Base-by-base conservation (phyloP, 2,329 filamentous ascomycete species). In the Hyphodiscus sp. region DNA sequence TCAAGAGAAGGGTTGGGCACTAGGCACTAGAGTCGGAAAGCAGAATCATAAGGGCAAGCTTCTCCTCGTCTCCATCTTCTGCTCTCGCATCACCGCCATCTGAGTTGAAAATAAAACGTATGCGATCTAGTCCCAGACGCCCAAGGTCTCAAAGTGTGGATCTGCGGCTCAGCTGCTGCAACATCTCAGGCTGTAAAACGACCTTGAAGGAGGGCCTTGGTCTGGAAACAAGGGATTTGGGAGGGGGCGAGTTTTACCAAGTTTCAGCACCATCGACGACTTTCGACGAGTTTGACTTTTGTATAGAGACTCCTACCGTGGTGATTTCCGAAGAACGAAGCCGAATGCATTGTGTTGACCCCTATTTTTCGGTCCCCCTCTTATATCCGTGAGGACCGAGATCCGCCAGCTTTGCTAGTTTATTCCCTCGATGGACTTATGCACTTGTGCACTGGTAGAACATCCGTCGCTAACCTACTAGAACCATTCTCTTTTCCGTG, bases 121-220 rank as follows among this genome's bases (percentile, higher is more conserved):
- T 45, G 48, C 45, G 42, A 55, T 54, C 51, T 42, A 30, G 53
- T 62, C 52, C 59, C 60, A 61, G 52, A 61, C 51, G 53, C 51
- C 55, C 59, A 52, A 26, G 23, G 23, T 26, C 23, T 62, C 58
- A 62, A 50, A 49, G 47, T 47, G 50, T 51, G 48, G 50, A 44
- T 42, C 42, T 52, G 60, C 49, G 60, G 58, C 60, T 58, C 52
- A 52, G 55, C 45, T 50, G 53, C 52, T 54, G 54, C 52, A 55
- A 47, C 50, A 48, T 50, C n/a, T 15, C 51, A 53, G 41, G 23
- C 47, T 52, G 49, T 49, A 53, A 52, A 54, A 47, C 49, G 23
- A 49, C 43, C 30, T 42, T 18, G 18, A 50, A 49, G 30, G 42
- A 9, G 44, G 41, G 38, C 20, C 33, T 16, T 29, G 38, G 11